Percentiles rank a stretch among this genome's conserved stretches.
Evolutionary conservation across 805 yeast species (phyloP).

Genomic region (Metschnikowia colocasiae): DNA sequence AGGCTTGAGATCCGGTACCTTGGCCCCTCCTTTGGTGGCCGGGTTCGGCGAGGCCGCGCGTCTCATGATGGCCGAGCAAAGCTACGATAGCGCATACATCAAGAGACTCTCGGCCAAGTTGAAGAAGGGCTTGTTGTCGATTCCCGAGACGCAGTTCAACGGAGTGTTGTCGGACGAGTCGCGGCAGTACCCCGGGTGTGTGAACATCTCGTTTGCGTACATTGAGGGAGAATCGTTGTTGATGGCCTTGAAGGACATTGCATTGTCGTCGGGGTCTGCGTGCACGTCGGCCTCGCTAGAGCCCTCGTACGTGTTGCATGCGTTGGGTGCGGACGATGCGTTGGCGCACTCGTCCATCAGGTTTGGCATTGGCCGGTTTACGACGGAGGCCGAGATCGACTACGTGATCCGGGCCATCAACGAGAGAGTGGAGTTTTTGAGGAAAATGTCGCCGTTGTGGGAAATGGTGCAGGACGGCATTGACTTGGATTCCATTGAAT

Average conservation of each 20-base stretch:
- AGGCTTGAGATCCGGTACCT: slow-evolving; percentile 94
- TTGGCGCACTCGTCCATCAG: slow-evolving; percentile 97
- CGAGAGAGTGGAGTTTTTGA: slow-evolving; percentile 84
- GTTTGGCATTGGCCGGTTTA: slow-evolving; percentile 95
- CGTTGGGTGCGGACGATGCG: slow-evolving; percentile 97
- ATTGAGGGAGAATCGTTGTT: slow-evolving; percentile 96
- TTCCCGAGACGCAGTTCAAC: slow-evolving; percentile 86
- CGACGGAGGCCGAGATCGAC: slow-evolving; percentile 94
- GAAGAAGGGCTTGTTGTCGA: slow-evolving; percentile 64
- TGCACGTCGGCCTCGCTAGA: slow-evolving; percentile 98
- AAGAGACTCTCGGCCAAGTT: slow-evolving; percentile 67
- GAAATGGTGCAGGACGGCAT: slow-evolving; percentile 99
- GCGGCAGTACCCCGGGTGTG: slow-evolving; percentile 80
- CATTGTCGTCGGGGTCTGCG: slow-evolving; percentile 94
- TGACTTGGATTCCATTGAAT: slow-evolving; percentile 87
- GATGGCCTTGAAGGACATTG: slow-evolving; percentile 97
- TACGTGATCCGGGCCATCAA: slow-evolving; percentile 86
- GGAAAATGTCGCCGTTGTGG: slow-evolving; percentile 95
- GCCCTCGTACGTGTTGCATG: slow-evolving; percentile 95
- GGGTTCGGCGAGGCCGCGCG: slow-evolving; percentile 98
- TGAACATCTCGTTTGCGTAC: slow-evolving; percentile 93
- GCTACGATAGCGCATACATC: slow-evolving; percentile 70
- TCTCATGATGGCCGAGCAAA: slow-evolving; percentile 68
- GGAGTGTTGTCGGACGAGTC: slow-evolving; percentile 62
- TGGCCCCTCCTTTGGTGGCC: slow-evolving; percentile 92